Conservation (phyloP, 257 asterid genomes). For the Penstemon eatonii region DNA sequence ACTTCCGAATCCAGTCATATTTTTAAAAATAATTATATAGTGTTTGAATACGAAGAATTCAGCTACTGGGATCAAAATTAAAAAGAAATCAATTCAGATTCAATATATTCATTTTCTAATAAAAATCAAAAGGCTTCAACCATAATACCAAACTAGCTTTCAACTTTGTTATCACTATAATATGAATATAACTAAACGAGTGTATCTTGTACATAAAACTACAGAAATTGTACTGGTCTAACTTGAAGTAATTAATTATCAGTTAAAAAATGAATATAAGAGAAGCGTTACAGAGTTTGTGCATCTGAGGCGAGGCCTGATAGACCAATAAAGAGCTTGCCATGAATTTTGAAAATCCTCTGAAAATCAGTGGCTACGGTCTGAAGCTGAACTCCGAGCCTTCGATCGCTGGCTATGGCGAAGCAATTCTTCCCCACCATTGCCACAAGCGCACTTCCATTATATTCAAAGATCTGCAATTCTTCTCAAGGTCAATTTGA, state of each 20-base stretch:
- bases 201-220: constrained; percentile 14
- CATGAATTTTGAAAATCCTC: constrained; percentile 74
- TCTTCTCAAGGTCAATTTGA: constrained; percentile 6
- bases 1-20: too few species aligned
- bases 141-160: too few species aligned
- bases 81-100: too few species aligned
- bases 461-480: constrained; percentile 90
- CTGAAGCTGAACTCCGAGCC: constrained; percentile 93
- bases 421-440: constrained; percentile 97
- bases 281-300: constrained; percentile 59
- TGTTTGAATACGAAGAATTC: too few species aligned
- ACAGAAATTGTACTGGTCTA: constrained; percentile 8
- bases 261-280: background rate
- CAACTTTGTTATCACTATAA: too few species aligned
- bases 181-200: background rate
- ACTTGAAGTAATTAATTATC: constrained; percentile 7
- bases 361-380: constrained; percentile 88
- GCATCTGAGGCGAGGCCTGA: constrained; percentile 90
- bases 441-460: constrained; percentile 95
- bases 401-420: constrained; percentile 89
- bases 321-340: constrained; percentile 81
- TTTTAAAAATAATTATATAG: too few species aligned
- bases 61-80: too few species aligned
- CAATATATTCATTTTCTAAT: too few species aligned
- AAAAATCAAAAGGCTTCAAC: too few species aligned